Conservation (phyloP, 139 green algal genomes). For the Volvox reticuliferus region DNA sequence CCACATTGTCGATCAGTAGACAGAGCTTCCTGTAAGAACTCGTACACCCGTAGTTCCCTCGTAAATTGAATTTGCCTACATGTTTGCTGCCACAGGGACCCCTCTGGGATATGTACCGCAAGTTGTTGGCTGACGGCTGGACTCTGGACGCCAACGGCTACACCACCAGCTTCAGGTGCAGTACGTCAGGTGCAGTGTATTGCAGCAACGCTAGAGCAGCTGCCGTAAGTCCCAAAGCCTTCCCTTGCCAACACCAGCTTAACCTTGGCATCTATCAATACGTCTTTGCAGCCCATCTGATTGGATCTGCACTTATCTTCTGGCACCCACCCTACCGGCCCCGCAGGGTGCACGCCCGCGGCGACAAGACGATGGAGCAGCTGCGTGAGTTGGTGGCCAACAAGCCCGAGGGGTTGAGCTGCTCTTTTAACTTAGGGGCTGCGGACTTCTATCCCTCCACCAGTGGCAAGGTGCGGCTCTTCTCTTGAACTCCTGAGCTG, state of each 20-base stretch:
- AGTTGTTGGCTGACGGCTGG: constrained; percentile 66
- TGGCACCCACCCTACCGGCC: too few relatives aligned
- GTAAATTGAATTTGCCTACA: too few relatives aligned
- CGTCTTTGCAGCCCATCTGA: too few relatives aligned
- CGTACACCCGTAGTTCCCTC: too few relatives aligned
- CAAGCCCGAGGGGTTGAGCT: constrained; percentile 55
- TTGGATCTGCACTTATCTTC: too few relatives aligned
- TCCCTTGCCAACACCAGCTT: too few relatives aligned
- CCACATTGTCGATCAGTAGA: too few relatives aligned
- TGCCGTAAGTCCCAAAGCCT: too few relatives aligned
- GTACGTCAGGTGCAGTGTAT: constrained; percentile 39
- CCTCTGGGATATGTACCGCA: constrained; percentile 81
- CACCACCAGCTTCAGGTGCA: constrained; percentile 77
- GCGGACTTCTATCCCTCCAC: constrained; percentile 81
- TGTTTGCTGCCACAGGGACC: constrained; percentile 51
- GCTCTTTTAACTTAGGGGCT: constrained; percentile 67
- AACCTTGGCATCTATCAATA: too few relatives aligned
- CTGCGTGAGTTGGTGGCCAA: constrained; percentile 29
- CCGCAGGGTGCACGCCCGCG: constrained; percentile 53
- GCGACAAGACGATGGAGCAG: constrained; percentile 54
- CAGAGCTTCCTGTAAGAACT: too few relatives aligned
- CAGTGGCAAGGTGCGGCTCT: constrained; percentile 73
- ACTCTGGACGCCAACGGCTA: constrained; percentile 77
- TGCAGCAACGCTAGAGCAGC: too few relatives aligned
- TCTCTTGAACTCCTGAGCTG: too few relatives aligned